phyloP scores from a whole-genome alignment of 2,329 filamentous ascomycete genomes.

The Botrytis pseudocinerea region DNA sequence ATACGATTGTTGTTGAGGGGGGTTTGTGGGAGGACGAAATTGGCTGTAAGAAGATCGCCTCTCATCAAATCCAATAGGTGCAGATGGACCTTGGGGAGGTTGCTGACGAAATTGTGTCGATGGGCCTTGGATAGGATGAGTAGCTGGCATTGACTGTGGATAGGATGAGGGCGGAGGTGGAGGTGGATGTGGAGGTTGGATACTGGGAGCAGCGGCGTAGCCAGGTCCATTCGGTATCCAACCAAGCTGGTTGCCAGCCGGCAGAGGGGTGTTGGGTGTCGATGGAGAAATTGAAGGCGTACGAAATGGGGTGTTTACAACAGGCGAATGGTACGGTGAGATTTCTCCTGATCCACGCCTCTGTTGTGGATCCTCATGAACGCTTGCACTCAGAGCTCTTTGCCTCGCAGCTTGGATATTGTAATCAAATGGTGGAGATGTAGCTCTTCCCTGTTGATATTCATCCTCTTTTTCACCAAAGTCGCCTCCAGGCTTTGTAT shows the following conservation, averaged over 20 bases:
- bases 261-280: conserved; percentile 35
- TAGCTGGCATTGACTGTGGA: conserved; percentile 11
- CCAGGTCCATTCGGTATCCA: conserved; percentile 29
- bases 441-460: conserved; percentile 46
- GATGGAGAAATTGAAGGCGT: conserved; percentile 14
- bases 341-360: conserved; percentile 51
- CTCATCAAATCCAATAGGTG: conserved; percentile 20
- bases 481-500: conserved; percentile 61
- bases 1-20: conserved; percentile 27
- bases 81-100: conserved; percentile 27
- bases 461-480: conserved; percentile 60
- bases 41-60: conserved; percentile 20
- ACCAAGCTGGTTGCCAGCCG: conserved; percentile 39
- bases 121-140: conserved; percentile 5
- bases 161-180: conserved; percentile 20
- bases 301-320: conserved; percentile 23
- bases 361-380: conserved; percentile 36
- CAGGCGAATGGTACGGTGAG: conserved; percentile 23
- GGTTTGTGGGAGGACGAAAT: conserved; percentile 23
- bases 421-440: conserved; percentile 15
- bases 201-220: background rate
- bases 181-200: conserved; percentile 7
- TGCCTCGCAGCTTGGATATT: conserved; percentile 26
- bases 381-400: conserved; percentile 32
- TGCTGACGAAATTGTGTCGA: conserved; percentile 16